Evolutionary conservation across 345 rosid species (phyloP).

Genomic region (Eucalyptus leucophloia): DNA sequence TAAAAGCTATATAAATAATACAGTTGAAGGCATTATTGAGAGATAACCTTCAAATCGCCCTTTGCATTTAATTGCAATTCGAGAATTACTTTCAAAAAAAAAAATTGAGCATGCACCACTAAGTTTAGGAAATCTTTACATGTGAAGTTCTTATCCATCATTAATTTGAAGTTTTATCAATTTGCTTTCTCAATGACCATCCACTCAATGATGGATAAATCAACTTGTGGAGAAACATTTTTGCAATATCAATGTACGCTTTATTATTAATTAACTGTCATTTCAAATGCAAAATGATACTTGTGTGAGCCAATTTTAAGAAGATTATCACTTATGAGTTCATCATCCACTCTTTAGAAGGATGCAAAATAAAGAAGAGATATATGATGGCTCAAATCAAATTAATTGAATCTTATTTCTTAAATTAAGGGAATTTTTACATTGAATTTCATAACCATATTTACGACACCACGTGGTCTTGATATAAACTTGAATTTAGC

Average conservation of each 20-base stretch:
- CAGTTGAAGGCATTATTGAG: neutral
- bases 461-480: neutral
- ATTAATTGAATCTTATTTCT: neutral
- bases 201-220: neutral
- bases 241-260: neutral
- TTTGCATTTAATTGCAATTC: neutral
- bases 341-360: neutral
- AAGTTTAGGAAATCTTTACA: neutral
- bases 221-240: neutral
- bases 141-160: neutral
- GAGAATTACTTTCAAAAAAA: neutral
- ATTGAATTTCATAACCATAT: neutral
- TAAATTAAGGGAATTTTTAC: neutral
- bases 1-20: neutral
- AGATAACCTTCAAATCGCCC: neutral
- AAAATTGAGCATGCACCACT: neutral
- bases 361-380: neutral
- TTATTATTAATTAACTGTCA: neutral
- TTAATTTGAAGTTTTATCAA: neutral
- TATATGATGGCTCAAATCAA: neutral
- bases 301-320: neutral
- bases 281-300: neutral
- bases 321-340: neutral
- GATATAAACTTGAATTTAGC: neutral
- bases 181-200: neutral